These are phyloP conservation scores for Prunus fruticosa DNA, from an alignment of 306 rosid genomes.

Conservation along the genomic window DNA sequence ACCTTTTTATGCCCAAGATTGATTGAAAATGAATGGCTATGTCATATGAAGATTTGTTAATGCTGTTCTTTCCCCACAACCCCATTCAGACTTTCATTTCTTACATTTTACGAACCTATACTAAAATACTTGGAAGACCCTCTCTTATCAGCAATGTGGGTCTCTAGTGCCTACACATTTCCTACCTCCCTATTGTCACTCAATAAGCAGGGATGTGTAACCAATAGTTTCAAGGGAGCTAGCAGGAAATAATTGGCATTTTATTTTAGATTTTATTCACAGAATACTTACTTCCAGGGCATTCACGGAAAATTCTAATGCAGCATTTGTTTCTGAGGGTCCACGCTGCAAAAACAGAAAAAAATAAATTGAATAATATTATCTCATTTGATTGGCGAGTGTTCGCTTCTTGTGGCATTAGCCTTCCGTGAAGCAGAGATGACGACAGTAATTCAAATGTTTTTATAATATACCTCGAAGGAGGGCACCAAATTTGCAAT, in stretches of 20 bases:
- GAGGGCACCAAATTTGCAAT: slow-evolving; percentile 90
- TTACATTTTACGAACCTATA: neutral
- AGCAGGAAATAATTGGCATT: neutral
- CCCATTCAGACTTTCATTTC: neutral
- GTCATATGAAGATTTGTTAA: neutral
- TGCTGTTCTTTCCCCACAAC: neutral
- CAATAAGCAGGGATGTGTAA: neutral
- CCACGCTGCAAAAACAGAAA: slow-evolving; percentile 54
- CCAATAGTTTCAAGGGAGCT: neutral
- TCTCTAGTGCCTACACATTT: neutral
- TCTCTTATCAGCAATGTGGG: neutral
- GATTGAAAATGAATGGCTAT: neutral
- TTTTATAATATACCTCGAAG: slow-evolving; percentile 55
- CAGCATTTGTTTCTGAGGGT: slow-evolving; percentile 94
- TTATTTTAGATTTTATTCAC: neutral
- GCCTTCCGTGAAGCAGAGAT: neutral
- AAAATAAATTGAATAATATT: neutral
- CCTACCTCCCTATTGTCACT: neutral
- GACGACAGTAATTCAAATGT: slow-evolving; percentile 14
- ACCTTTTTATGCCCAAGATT: neutral
- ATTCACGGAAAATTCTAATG: slow-evolving; percentile 84
- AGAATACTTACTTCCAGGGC: slow-evolving; percentile 59
- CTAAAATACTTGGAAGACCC: neutral
- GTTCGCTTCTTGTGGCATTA: neutral
- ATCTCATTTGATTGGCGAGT: neutral